Conservation (phyloP, 345 rosid genomes). For the Salix arbutifolia region DNA sequence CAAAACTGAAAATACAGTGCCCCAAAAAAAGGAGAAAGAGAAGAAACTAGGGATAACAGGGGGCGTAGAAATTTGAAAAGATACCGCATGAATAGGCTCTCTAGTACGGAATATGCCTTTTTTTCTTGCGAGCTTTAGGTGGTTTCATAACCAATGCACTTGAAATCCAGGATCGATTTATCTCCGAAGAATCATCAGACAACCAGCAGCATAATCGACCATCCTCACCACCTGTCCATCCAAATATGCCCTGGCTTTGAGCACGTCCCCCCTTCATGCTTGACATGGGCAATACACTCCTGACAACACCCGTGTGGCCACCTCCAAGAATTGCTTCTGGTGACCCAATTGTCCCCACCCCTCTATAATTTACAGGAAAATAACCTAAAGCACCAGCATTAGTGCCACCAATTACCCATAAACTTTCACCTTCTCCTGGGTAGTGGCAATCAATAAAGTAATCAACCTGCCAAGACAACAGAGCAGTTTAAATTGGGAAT, state of each 20-base stretch:
- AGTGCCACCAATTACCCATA: conserved; percentile 94
- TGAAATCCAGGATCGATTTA: conserved; percentile 70
- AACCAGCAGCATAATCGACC: conserved; percentile 91
- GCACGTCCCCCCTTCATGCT: conserved; percentile 29
- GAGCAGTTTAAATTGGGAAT: neutral
- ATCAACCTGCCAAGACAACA: conserved; percentile 59
- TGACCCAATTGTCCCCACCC: conserved; percentile 42
- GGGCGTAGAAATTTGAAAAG: neutral
- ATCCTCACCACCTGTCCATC: conserved; percentile 96
- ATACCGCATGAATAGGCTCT: neutral
- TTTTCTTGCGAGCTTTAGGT: conserved; percentile 36
- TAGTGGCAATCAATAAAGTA: conserved; percentile 85
- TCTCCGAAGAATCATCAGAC: conserved; percentile 44
- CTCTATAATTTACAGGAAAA: conserved; percentile 60
- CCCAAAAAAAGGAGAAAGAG: neutral
- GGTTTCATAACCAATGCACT: conserved; percentile 48
- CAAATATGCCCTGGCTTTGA: conserved; percentile 53
- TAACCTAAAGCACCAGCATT: conserved; percentile 68
- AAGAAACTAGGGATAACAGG: neutral
- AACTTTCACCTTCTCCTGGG: conserved; percentile 49
- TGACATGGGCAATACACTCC: conserved; percentile 69
- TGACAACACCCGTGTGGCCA: conserved; percentile 67
- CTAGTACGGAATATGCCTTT: conserved; percentile 59
- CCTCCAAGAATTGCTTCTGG: conserved; percentile 79
- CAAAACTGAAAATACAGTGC: neutral